Evolutionary conservation across 108 stramenopile genomes (phyloP).

Genomic region (Nitzschia sp.): DNA sequence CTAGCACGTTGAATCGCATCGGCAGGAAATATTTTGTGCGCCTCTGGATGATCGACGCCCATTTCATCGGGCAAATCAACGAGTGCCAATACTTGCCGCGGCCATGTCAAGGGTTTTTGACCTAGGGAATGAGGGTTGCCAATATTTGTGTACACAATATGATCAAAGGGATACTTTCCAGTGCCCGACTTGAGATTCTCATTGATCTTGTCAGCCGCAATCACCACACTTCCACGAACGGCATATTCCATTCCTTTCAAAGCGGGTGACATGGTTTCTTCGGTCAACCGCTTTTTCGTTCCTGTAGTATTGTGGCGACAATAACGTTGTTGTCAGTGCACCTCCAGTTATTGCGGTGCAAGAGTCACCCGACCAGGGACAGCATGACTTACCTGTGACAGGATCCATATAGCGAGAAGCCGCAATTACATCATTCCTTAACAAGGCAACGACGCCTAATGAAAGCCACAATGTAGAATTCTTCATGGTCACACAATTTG

Average conservation of each 20-base stretch:
- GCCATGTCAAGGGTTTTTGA: slow-evolving; percentile 94
- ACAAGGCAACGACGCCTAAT: neutral
- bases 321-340: too few species aligned
- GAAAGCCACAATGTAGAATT: neutral
- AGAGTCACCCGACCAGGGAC: neutral
- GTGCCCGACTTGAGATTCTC: slow-evolving; percentile 41
- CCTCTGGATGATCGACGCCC: slow-evolving; percentile 80
- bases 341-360: too few species aligned
- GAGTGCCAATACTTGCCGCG: slow-evolving; percentile 93
- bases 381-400: neutral
- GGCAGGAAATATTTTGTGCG: slow-evolving; percentile 53
- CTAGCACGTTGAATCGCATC: slow-evolving; percentile 77
- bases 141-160: slow-evolving; percentile 96
- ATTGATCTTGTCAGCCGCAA: slow-evolving; percentile 77
- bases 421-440: neutral
- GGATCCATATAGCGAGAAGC: slow-evolving; percentile 4
- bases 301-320: too few species aligned
- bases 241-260: slow-evolving; percentile 86
- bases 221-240: slow-evolving; percentile 84
- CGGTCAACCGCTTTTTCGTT: slow-evolving; percentile 9
- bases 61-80: slow-evolving; percentile 73
- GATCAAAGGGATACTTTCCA: slow-evolving; percentile 63
- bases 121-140: slow-evolving; percentile 98
- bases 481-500: slow-evolving; percentile 1
- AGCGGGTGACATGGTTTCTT: slow-evolving; percentile 61